Percentiles rank a stretch among this genome's conserved stretches.
Conservation (phyloP, 1,284 basidiomycete genomes). For the Apiotrichum domesticum region DNA sequence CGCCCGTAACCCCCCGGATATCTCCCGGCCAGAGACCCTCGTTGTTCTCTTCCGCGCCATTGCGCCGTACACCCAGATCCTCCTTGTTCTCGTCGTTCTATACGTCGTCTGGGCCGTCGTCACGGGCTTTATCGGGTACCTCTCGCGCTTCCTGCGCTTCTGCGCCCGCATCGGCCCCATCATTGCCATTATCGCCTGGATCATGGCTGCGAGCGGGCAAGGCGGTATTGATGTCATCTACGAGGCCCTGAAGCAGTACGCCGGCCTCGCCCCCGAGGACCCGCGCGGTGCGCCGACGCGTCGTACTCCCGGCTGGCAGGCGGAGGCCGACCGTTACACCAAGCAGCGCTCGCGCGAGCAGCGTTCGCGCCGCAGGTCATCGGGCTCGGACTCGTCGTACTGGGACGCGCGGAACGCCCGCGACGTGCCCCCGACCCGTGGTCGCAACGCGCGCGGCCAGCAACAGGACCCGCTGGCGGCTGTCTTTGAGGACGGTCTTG, state of each 20-base stretch:
- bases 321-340: not conserved
- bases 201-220: slow-evolving; percentile 41
- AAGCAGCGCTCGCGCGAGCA: not conserved
- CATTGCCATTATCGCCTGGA: slow-evolving; percentile 34
- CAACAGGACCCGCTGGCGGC: slow-evolving; percentile 7
- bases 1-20: slow-evolving; percentile 28
- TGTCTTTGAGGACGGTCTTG: slow-evolving; percentile 15
- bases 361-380: not conserved
- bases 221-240: slow-evolving; percentile 37
- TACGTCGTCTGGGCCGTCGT: slow-evolving; percentile 38
- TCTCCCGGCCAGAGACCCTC: slow-evolving; percentile 31
- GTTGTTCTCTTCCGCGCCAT: slow-evolving; percentile 28
- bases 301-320: not conserved
- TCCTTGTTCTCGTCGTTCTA: slow-evolving; percentile 33
- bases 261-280: slow-evolving; percentile 15
- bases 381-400: not conserved
- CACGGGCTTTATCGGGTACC: slow-evolving; percentile 30
- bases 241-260: slow-evolving; percentile 32
- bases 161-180: slow-evolving; percentile 35
- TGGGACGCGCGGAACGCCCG: not conserved
- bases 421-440: not conserved
- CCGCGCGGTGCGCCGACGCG: not conserved
- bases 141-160: slow-evolving; percentile 39
- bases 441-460: too few species aligned
- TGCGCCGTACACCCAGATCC: slow-evolving; percentile 32